Percentiles rank a stretch among this genome's conserved stretches.
Evolutionary conservation across 306 rosid species (phyloP).

Genomic region (Vachellia collinsii): DNA sequence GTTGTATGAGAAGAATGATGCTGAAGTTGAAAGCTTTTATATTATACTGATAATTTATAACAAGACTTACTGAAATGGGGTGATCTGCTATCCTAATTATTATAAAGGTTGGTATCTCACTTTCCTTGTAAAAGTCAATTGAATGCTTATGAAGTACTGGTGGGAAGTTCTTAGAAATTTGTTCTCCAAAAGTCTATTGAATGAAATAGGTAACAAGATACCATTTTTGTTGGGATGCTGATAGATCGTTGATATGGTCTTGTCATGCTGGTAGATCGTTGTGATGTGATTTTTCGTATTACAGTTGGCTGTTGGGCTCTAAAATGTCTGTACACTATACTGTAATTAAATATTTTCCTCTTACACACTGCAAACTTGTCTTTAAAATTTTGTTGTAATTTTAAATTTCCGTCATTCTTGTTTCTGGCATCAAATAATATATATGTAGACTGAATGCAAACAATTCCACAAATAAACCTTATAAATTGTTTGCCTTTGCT

Average conservation of each 20-base stretch:
- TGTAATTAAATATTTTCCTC: background rate
- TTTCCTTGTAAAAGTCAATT: background rate
- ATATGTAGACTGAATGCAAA: background rate
- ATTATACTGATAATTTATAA: background rate
- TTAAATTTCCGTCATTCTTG: background rate
- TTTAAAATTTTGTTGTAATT: background rate
- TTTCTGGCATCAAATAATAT: background rate
- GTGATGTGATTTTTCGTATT: too few species aligned
- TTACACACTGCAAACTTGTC: background rate
- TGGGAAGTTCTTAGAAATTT: background rate
- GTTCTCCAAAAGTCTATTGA: background rate
- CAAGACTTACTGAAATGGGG: background rate
- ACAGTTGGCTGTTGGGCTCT: background rate
- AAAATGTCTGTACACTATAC: background rate
- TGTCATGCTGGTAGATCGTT: background rate
- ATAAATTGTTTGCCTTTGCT: background rate
- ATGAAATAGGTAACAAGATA: background rate
- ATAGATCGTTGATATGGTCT: background rate
- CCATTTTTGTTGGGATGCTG: background rate
- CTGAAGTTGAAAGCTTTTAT: background rate
- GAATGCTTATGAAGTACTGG: background rate
- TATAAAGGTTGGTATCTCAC: background rate
- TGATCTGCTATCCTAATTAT: background rate
- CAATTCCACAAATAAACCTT: background rate
- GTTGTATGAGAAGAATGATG: background rate